phyloP scores from a whole-genome alignment of 345 rosid genomes.

The Pistacia atlantica region DNA sequence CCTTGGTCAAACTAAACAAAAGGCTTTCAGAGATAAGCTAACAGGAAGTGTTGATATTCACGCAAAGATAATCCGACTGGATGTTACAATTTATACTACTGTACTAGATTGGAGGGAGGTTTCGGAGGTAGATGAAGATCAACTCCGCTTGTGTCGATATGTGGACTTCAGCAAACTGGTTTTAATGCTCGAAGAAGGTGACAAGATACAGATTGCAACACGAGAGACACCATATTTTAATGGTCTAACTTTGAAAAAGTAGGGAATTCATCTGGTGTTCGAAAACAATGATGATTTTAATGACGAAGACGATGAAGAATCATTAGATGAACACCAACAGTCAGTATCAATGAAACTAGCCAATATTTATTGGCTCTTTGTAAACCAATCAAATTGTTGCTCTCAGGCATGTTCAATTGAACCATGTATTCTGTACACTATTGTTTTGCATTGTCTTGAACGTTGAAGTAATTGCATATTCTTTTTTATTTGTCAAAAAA shows the following conservation, averaged over 20 bases:
- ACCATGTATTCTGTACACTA: too few relatives aligned
- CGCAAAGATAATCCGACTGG: neutral
- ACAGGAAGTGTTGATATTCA: conserved; percentile 14
- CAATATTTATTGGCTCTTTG: conserved; percentile 15
- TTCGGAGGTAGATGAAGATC: conserved; percentile 14
- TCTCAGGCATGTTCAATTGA: neutral
- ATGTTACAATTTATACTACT: neutral
- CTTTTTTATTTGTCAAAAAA: too few relatives aligned
- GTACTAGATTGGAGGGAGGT: neutral
- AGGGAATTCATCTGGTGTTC: conserved; percentile 16
- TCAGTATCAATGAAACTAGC: conserved; percentile 22
- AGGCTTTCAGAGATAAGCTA: conserved; percentile 6
- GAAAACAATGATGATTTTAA: conserved; percentile 14
- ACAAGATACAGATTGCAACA: conserved; percentile 11
- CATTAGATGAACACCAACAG: conserved; percentile 6
- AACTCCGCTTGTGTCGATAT: neutral
- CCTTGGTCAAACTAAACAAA: conserved; percentile 8
- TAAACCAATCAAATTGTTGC: neutral
- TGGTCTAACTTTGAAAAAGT: conserved; percentile 12
- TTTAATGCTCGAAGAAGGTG: conserved; percentile 8
- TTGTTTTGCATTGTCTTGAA: too few relatives aligned
- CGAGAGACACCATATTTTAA: neutral
- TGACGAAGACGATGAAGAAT: neutral
- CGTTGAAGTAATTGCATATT: too few relatives aligned
- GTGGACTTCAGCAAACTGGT: neutral